Conservation (phyloP, 805 yeast species). For the Blastobotrys americana region DNA sequence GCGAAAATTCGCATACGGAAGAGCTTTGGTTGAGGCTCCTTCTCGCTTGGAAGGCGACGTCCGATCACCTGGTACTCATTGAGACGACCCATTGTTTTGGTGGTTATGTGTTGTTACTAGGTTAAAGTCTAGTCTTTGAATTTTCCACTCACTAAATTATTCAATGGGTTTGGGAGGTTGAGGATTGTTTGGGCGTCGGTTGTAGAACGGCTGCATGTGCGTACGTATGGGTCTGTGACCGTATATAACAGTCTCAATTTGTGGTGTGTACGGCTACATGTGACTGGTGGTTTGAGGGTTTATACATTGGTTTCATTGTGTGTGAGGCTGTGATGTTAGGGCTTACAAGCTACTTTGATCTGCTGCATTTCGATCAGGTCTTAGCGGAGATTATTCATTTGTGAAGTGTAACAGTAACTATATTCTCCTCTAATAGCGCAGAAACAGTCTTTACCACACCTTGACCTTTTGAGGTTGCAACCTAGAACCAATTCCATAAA, state of each 20-base stretch:
- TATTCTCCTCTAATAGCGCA: no score
- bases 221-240: no score
- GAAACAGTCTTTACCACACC: background rate
- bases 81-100: conserved; percentile 77
- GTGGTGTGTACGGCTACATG: no score
- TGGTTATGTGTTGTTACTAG: background rate
- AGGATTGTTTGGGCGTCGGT: background rate
- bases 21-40: conserved; percentile 99
- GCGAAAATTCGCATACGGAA: conserved; percentile 99
- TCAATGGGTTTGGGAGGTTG: conserved; percentile 1
- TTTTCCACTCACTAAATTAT: background rate
- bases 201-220: no score
- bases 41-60: conserved; percentile 99
- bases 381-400: background rate
- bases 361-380: background rate
- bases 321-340: background rate
- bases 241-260: no score
- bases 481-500: conserved; percentile 1
- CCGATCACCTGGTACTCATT: conserved; percentile 99
- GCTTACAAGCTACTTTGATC: background rate
- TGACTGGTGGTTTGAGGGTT: no score
- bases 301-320: background rate
- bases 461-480: conserved; percentile 3
- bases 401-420: background rate
- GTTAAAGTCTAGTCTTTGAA: background rate